Evolutionary conservation across 306 rosid species (phyloP).

Genomic region (Sophora flavescens): DNA sequence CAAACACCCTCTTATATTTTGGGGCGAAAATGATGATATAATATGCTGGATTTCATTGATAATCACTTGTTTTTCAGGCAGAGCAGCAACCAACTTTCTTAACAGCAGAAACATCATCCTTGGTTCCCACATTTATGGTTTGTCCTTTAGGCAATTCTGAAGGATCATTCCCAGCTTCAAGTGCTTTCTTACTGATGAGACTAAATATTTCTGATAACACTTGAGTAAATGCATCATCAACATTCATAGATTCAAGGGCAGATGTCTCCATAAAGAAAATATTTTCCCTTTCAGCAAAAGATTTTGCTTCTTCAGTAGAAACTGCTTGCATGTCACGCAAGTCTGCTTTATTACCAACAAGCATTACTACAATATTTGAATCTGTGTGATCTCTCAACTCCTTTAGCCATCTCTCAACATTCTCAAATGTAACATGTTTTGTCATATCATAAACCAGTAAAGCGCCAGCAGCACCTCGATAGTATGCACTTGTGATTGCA

Average conservation of each 20-base stretch:
- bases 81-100: conserved; percentile 67
- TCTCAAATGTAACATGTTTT: conserved; percentile 64
- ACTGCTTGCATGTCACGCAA: conserved; percentile 64
- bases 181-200: conserved; percentile 63
- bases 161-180: conserved; percentile 62
- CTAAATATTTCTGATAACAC: conserved; percentile 61
- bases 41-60: conserved; percentile 8
- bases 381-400: conserved; percentile 74
- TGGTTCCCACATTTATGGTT: conserved; percentile 59
- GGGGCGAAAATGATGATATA: not conserved
- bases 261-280: conserved; percentile 68
- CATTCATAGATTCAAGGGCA: conserved; percentile 68
- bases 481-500: conserved; percentile 70
- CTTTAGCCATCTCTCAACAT: conserved; percentile 72
- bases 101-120: conserved; percentile 70
- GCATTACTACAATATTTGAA: conserved; percentile 64
- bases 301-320: conserved; percentile 59
- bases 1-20: too few species aligned
- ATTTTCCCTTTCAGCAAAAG: conserved; percentile 64
- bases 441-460: conserved; percentile 67
- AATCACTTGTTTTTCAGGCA: conserved; percentile 35
- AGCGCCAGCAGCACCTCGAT: conserved; percentile 70
- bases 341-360: conserved; percentile 68
- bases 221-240: conserved; percentile 65
- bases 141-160: conserved; percentile 63